These are phyloP conservation scores for Asclepias syriaca DNA, from an alignment of 257 asterid genomes.

Conservation along the genomic window DNA sequence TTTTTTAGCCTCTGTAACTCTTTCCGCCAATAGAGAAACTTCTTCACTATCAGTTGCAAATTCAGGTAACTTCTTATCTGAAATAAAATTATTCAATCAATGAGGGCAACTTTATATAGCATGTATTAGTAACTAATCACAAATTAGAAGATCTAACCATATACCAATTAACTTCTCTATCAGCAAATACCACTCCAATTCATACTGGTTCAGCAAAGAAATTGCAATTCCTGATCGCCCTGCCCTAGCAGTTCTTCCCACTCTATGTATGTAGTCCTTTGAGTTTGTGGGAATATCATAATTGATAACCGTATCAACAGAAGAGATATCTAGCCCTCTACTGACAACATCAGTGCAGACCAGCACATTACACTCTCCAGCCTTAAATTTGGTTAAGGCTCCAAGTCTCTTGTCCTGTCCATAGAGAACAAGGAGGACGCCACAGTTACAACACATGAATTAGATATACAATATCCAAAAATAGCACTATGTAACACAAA, in stretches of 20 bases:
- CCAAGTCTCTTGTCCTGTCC: slow-evolving; percentile 80
- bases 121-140: neutral
- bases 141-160: neutral
- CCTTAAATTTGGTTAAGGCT: slow-evolving; percentile 74
- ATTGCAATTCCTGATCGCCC: slow-evolving; percentile 92
- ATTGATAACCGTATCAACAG: slow-evolving; percentile 88
- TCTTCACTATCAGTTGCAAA: slow-evolving; percentile 74
- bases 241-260: slow-evolving; percentile 98
- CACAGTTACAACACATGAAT: neutral
- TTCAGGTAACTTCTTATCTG: slow-evolving; percentile 71
- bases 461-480: neutral
- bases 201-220: slow-evolving; percentile 78
- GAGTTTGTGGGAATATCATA: slow-evolving; percentile 86
- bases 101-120: neutral
- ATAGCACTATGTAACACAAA: neutral
- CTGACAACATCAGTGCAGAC: slow-evolving; percentile 92
- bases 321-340: slow-evolving; percentile 94
- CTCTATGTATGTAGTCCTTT: slow-evolving; percentile 95
- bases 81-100: slow-evolving; percentile 7
- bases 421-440: slow-evolving; percentile 4
- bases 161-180: slow-evolving; percentile 79
- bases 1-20: slow-evolving; percentile 75
- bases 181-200: slow-evolving; percentile 81
- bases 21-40: slow-evolving; percentile 61
- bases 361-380: slow-evolving; percentile 82